Evolutionary conservation across 148 eudicot genomes (phyloP).

Genomic region (Camellia lanceoleosa): DNA sequence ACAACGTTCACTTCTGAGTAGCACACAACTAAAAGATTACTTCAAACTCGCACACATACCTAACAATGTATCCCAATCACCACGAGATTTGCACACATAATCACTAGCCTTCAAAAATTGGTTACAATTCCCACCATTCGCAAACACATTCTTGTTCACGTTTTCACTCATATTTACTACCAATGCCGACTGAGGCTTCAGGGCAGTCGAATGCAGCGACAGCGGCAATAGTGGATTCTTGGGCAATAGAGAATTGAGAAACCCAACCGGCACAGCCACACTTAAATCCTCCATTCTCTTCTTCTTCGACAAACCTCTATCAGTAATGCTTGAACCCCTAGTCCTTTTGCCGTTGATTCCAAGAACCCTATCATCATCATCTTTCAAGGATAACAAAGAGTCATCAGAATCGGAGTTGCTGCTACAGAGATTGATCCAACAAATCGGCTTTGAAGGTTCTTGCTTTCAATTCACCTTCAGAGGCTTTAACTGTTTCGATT

Average conservation of each 20-base stretch:
- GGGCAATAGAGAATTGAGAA: constrained; percentile 62
- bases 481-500: neutral
- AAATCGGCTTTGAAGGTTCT: neutral
- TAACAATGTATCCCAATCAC: constrained; percentile 36
- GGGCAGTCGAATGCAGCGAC: constrained; percentile 11
- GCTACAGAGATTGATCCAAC: constrained; percentile 36
- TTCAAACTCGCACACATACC: neutral
- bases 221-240: constrained; percentile 3
- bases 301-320: constrained; percentile 18
- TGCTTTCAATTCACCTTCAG: neutral
- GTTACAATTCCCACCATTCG: constrained; percentile 29
- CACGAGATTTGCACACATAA: constrained; percentile 42
- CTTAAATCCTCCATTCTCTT: constrained; percentile 22
- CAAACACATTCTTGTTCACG: neutral
- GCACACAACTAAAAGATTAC: neutral
- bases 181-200: neutral
- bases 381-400: constrained; percentile 7
- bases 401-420: constrained; percentile 42
- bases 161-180: neutral
- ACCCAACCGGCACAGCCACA: constrained; percentile 47
- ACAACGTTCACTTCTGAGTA: neutral
- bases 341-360: constrained; percentile 19
- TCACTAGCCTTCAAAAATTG: constrained; percentile 98
- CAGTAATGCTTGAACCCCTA: constrained; percentile 24
- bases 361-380: neutral